Evolutionary conservation across 371 early-diverging fungal species (phyloP).

Genomic region (Saksenaea vasiformis): DNA sequence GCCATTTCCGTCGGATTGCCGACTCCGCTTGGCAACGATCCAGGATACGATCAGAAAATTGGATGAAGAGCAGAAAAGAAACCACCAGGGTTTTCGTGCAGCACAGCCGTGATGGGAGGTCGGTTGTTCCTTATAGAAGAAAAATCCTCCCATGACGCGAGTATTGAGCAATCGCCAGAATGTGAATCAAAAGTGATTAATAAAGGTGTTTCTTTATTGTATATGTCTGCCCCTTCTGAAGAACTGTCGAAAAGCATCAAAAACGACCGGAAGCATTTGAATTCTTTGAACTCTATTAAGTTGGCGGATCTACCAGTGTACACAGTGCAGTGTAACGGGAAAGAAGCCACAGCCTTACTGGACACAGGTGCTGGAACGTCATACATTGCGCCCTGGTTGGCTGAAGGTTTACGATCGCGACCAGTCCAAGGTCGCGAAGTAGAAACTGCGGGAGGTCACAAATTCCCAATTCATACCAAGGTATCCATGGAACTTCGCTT

Average conservation of each 20-base stretch:
- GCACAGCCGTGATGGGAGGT: neutral
- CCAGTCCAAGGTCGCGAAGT: neutral
- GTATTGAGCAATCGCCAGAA: neutral
- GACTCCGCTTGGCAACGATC: neutral
- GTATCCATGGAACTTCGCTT: neutral
- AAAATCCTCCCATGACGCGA: neutral
- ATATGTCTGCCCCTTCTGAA: neutral
- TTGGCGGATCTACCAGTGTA: neutral
- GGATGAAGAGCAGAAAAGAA: neutral
- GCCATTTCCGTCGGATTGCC: neutral
- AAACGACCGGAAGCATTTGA: neutral
- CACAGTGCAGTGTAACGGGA: neutral
- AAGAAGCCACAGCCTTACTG: neutral
- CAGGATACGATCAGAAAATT: neutral
- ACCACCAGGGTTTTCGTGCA: neutral
- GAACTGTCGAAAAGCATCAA: neutral
- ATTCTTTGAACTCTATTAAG: neutral
- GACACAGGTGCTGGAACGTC: neutral
- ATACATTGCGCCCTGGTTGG: neutral
- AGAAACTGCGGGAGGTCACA: neutral
- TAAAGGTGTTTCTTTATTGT: neutral
- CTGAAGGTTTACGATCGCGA: neutral
- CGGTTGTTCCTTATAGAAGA: neutral
- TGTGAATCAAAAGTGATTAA: neutral
- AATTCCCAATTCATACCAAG: neutral